Percentiles rank a stretch among this genome's conserved stretches.
Evolutionary conservation across 2,329 filamentous ascomycete species (phyloP).

Genomic region (Ophiostoma tasmaniense): DNA sequence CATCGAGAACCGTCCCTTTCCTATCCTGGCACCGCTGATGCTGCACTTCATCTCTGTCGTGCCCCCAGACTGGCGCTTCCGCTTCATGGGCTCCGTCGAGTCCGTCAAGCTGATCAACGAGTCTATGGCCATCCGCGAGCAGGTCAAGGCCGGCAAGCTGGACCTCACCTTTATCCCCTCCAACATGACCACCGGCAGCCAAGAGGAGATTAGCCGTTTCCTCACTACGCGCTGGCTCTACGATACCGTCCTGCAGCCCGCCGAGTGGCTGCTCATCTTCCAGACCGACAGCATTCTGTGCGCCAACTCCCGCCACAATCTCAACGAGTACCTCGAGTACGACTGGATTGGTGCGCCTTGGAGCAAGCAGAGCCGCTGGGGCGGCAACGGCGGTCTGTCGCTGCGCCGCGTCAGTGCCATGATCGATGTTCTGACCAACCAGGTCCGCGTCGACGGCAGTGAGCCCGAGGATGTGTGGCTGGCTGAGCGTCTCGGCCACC

Average conservation of each 20-base stretch:
- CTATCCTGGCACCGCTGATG: conserved; percentile 44
- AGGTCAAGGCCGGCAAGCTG: conserved; percentile 38
- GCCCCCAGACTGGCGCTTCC: conserved; percentile 49
- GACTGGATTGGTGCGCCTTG: conserved; percentile 48
- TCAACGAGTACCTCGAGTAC: conserved; percentile 44
- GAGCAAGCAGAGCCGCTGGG: conserved; percentile 34
- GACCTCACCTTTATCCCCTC: conserved; percentile 43
- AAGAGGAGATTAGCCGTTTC: conserved; percentile 46
- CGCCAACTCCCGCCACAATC: conserved; percentile 39
- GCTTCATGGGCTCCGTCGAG: conserved; percentile 44
- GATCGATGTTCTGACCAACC: conserved; percentile 41
- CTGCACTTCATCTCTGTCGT: conserved; percentile 50
- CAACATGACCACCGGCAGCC: conserved; percentile 42
- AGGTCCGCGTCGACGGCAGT: conserved; percentile 35
- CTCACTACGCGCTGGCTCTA: conserved; percentile 46
- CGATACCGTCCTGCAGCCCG: conserved; percentile 38
- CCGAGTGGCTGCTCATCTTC: conserved; percentile 48
- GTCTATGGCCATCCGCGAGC: conserved; percentile 38
- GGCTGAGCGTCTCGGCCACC: conserved; percentile 41
- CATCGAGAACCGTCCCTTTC: conserved; percentile 43
- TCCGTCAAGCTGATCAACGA: conserved; percentile 38
- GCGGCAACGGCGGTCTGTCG: conserved; percentile 45
- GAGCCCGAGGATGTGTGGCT: conserved; percentile 52
- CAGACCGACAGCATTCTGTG: conserved; percentile 49
- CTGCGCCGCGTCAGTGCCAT: conserved; percentile 46